These are phyloP conservation scores for Microthlaspi erraticum DNA, from an alignment of 345 rosid genomes.

Conservation along the genomic window DNA sequence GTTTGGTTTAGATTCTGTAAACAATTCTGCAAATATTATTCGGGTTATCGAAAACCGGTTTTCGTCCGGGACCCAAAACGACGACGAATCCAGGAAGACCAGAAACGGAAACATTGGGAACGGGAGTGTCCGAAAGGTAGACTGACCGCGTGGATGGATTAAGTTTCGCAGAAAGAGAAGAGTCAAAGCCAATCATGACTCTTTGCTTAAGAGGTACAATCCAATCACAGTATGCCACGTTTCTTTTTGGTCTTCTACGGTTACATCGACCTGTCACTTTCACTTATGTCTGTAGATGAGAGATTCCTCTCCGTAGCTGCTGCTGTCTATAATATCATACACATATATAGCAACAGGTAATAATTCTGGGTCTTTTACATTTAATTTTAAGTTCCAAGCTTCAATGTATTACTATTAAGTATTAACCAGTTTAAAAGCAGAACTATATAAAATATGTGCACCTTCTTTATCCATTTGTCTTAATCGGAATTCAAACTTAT, in stretches of 20 bases:
- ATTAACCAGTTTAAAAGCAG: background rate
- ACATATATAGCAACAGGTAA: background rate
- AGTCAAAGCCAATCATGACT: conserved; percentile 45
- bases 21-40: background rate
- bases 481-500: conserved; percentile 25
- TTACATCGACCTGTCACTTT: conserved; percentile 38
- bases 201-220: background rate
- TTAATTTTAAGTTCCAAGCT: background rate
- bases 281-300: conserved; percentile 34
- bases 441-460: conserved; percentile 1
- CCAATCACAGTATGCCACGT: conserved; percentile 1
- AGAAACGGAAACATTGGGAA: conserved; percentile 44
- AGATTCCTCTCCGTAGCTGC: conserved; percentile 32
- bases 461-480: conserved; percentile 28
- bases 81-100: conserved; percentile 23
- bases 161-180: conserved; percentile 6
- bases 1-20: background rate
- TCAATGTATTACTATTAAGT: background rate
- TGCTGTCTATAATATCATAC: conserved; percentile 26
- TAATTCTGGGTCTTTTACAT: background rate
- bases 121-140: conserved; percentile 38
- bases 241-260: conserved; percentile 1
- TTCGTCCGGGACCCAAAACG: conserved; percentile 3
- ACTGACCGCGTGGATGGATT: conserved; percentile 33
- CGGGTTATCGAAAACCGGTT: conserved; percentile 3